Evolutionary conservation across 2,329 filamentous ascomycete genomes (phyloP).

Genomic region (Nigrospora osmanthi): DNA sequence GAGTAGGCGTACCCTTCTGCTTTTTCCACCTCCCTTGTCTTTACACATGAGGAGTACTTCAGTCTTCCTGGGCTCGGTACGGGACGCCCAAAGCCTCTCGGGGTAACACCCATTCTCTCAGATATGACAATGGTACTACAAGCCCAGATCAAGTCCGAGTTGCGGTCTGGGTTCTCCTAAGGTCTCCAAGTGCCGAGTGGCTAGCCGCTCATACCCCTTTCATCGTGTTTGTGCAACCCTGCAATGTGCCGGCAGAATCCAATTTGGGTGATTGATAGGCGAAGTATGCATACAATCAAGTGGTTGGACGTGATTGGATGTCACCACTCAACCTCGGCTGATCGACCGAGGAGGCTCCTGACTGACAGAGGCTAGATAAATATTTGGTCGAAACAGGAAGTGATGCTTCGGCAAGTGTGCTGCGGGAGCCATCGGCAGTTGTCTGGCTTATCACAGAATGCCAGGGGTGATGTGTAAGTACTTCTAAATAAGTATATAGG

Average conservation of each 20-base stretch:
- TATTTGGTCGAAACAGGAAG: neutral
- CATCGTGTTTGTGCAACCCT: neutral
- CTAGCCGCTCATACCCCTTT: too few relatives aligned
- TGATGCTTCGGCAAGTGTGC: neutral
- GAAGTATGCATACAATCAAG: conserved; percentile 7
- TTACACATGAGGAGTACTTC: too few relatives aligned
- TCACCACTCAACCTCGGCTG: neutral
- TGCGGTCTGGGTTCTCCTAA: too few relatives aligned
- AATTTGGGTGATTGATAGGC: conserved; percentile 12
- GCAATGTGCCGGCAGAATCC: conserved; percentile 10
- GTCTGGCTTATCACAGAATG: neutral
- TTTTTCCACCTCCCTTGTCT: too few relatives aligned
- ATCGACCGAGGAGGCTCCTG: conserved; percentile 2
- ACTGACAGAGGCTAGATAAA: conserved; percentile 4
- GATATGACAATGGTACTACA: too few relatives aligned
- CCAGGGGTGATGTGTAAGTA: too few relatives aligned
- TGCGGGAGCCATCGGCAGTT: neutral
- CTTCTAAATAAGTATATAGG: neutral
- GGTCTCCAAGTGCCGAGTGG: too few relatives aligned
- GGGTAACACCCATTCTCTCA: too few relatives aligned
- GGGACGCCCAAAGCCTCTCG: too few relatives aligned
- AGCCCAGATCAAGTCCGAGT: too few relatives aligned
- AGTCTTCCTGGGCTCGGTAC: too few relatives aligned
- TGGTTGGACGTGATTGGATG: conserved; percentile 6
- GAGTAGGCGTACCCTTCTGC: too few relatives aligned